Base-by-base conservation (phyloP, 2,329 filamentous ascomycete genomes). In the Daldinia sp. region DNA sequence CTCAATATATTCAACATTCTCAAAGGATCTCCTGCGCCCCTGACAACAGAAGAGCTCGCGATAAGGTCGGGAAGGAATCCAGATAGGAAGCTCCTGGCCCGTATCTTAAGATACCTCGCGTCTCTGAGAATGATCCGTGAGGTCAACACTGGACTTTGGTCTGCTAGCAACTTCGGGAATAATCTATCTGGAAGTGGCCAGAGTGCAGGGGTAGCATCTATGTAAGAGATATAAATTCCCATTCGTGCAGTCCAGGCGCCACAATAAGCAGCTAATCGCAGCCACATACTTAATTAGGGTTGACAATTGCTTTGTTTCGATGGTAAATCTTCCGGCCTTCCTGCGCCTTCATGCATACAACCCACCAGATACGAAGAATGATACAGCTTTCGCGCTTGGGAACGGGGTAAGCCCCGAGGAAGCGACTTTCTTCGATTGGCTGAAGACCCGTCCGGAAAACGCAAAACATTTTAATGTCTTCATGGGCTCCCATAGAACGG, bases 1-100 rank as follows among this genome's bases (percentile, higher is more conserved):
- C 56, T 68, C 27, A 56, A 66, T 23, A 49, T 68, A n/a, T 68
- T 68, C 32, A 61, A 49, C 27, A 39, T 53, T 2, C 62, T 68
- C 17, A 57, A 55, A 15, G 56, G 55, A 1, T 58, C 45, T n/a
- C 19, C 51, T 1, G 51, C 32, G 2, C 58, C 65, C 1, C 48
- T 68, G n/a, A 56, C 65, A 7, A 68, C 65, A 0, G 58, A 61
- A 23, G 62, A 68, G 13, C 43, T 68, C 1, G 62, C 65, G 13
- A 53, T 41, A 4, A 56, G n/a, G 23, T 49, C 65, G 2, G 62
- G 59, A 3, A 61, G 56, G 51, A 53, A 10, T 13, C 65, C 65
- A 4, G 50, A 68, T 32, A 37, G 29, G 8, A 61, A 58, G n/a
- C 17, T 68, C 9, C 25, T 68, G 7, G 43, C 62, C 13, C 62